These are phyloP conservation scores for Glebionis coronaria DNA, from an alignment of 129 eudicot genomes.

Conservation along the genomic window DNA sequence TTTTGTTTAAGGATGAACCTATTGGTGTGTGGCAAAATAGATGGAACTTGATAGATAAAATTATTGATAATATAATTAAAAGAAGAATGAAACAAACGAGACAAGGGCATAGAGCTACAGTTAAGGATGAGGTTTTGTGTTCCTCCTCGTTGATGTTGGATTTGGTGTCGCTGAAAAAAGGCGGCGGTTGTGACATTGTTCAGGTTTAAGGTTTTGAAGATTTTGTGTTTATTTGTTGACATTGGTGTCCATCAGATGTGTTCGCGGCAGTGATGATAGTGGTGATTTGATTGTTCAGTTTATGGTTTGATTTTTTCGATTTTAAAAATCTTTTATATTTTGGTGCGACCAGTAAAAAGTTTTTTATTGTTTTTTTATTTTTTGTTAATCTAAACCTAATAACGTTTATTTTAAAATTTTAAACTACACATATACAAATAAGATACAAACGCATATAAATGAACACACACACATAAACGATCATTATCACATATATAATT, in stretches of 20 bases:
- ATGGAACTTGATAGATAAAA: slow-evolving; percentile 58
- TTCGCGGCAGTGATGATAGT: not conserved
- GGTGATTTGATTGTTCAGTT: no score
- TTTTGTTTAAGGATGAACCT: slow-evolving; percentile 57
- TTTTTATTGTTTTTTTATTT: no score
- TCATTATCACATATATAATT: no score
- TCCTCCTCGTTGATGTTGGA: slow-evolving; percentile 29
- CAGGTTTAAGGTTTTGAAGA: slow-evolving; percentile 5
- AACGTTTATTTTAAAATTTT: no score
- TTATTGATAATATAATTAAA: slow-evolving; percentile 40
- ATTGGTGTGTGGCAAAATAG: slow-evolving; percentile 78
- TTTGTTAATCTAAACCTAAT: no score
- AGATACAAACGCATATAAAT: no score
- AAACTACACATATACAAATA: no score
- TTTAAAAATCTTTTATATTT: no score
- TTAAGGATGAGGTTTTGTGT: slow-evolving; percentile 35
- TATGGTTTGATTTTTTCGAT: no score
- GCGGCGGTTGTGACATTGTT: slow-evolving; percentile 43
- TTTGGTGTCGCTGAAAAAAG: slow-evolving; percentile 33
- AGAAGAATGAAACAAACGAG: slow-evolving; percentile 60
- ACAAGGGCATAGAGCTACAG: slow-evolving; percentile 81
- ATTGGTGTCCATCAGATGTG: slow-evolving; percentile 19
- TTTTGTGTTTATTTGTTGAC: slow-evolving; percentile 18
- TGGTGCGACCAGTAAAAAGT: no score
- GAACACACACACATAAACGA: no score